Conservation (phyloP, 192 early-diverging fungal genomes). For the Rhizophagus prolifer region DNA sequence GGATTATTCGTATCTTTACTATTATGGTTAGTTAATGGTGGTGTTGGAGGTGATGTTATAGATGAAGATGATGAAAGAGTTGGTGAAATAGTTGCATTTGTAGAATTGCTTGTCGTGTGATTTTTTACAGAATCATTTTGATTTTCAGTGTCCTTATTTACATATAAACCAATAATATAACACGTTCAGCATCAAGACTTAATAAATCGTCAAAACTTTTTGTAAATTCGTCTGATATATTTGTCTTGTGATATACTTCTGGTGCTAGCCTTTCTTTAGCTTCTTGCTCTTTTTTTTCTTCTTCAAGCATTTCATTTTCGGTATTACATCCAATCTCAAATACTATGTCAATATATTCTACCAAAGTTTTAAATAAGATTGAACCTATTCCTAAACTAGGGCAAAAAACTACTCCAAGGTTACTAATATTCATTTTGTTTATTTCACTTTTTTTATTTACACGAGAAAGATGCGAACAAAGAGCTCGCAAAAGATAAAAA, state of each 20-base stretch:
- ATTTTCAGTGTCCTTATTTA: constrained; percentile 20
- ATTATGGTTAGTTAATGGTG: not conserved
- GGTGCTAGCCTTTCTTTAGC: constrained; percentile 15
- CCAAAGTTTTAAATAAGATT: constrained; percentile 52
- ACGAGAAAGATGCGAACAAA: constrained; percentile 55
- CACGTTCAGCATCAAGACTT: constrained; percentile 1
- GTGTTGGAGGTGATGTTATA: not conserved
- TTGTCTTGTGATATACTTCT: constrained; percentile 17
- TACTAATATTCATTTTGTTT: constrained; percentile 62
- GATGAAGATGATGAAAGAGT: not conserved
- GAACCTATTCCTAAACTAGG: constrained; percentile 56
- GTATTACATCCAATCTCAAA: constrained; percentile 11
- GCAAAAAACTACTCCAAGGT: constrained; percentile 62
- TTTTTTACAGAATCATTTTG: not conserved
- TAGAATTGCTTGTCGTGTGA: not conserved
- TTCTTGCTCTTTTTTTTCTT: constrained; percentile 6
- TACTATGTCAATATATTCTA: constrained; percentile 33
- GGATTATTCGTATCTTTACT: constrained; percentile 7
- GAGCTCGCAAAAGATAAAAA: constrained; percentile 48
- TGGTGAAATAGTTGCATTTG: not conserved
- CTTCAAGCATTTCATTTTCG: constrained; percentile 1
- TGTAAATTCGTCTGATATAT: constrained; percentile 23
- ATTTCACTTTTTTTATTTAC: constrained; percentile 45
- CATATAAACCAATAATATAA: not conserved
- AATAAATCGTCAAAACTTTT: constrained; percentile 24